Evolutionary conservation across 1,284 basidiomycete species (phyloP).

Genomic region (Gymnopus androsaceus): DNA sequence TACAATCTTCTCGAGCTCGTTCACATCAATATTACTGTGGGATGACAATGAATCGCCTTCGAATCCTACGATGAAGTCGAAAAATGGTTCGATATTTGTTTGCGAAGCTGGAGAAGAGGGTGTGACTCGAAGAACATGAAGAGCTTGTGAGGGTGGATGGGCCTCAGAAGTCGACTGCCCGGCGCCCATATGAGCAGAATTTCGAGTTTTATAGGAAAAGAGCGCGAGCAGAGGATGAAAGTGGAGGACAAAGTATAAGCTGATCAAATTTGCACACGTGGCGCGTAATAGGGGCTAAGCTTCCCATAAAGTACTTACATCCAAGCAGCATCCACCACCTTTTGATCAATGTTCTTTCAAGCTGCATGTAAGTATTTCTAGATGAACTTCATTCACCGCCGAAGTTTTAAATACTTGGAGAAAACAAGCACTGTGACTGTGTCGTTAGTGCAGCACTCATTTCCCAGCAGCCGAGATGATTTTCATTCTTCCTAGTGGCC

Average conservation of each 20-base stretch:
- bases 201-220: not conserved
- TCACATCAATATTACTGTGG: slow-evolving; percentile 65
- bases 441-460: too few species aligned
- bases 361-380: too few species aligned
- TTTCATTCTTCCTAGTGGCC: too few species aligned
- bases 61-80: slow-evolving; percentile 95
- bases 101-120: slow-evolving; percentile 84
- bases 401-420: too few species aligned
- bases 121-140: slow-evolving; percentile 86
- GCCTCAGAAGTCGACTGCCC: slow-evolving; percentile 66
- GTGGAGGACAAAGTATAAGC: not conserved
- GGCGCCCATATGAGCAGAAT: slow-evolving; percentile 61
- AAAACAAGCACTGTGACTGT: too few species aligned
- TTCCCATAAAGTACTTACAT: too few species aligned
- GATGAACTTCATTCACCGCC: too few species aligned
- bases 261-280: too few species aligned
- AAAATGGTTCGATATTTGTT: slow-evolving; percentile 91
- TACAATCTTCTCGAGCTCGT: slow-evolving; percentile 78
- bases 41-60: slow-evolving; percentile 65
- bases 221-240: not conserved
- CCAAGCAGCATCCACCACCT: too few species aligned
- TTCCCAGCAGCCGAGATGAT: too few species aligned
- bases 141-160: slow-evolving; percentile 62
- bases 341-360: too few species aligned
- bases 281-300: too few species aligned